phyloP scores from a whole-genome alignment of 768 basidiomycete genomes.

The Leccinum truebloodii region DNA sequence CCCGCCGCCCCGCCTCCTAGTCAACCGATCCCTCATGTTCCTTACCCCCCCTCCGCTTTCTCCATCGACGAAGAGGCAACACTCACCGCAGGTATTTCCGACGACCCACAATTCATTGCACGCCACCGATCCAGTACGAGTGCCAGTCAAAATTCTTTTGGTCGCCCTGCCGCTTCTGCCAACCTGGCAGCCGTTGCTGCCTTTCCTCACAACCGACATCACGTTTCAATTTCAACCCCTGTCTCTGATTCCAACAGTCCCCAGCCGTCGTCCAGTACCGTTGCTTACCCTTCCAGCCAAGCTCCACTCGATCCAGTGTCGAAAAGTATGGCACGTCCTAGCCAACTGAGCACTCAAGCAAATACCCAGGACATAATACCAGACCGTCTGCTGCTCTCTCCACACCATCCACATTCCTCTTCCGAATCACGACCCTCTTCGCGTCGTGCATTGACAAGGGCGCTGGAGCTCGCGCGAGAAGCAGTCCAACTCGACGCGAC shows the following conservation, averaged over 20 bases:
- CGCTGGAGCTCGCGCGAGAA: slow-evolving; percentile 85
- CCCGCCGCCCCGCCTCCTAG: slow-evolving; percentile 73
- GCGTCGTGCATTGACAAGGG: slow-evolving; percentile 80
- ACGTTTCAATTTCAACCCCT: slow-evolving; percentile 29
- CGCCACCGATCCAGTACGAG: slow-evolving; percentile 41
- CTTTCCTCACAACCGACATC: slow-evolving; percentile 56
- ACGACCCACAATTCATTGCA: slow-evolving; percentile 31
- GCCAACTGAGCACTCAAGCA: slow-evolving; percentile 21
- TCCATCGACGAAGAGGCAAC: slow-evolving; percentile 22
- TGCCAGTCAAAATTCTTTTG: slow-evolving; percentile 28
- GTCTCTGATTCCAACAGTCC: slow-evolving; percentile 30
- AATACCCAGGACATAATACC: slow-evolving; percentile 42
- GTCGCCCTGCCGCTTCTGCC: slow-evolving; percentile 44
- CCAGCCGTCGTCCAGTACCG: slow-evolving; percentile 22
- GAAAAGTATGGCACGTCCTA: slow-evolving; percentile 46
- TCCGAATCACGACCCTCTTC: slow-evolving; percentile 67
- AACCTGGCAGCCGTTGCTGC: slow-evolving; percentile 59
- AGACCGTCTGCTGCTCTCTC: slow-evolving; percentile 46
- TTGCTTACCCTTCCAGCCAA: slow-evolving; percentile 39
- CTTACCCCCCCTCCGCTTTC: slow-evolving; percentile 33
- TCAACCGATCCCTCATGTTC: slow-evolving; percentile 72
- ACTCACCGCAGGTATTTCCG: slow-evolving; percentile 26
- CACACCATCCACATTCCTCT: slow-evolving; percentile 41
- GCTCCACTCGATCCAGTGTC: slow-evolving; percentile 61
- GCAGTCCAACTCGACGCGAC: slow-evolving; percentile 87